Percentiles rank a stretch among this genome's conserved stretches.
Evolutionary conservation across 306 rosid genomes (phyloP).

Genomic region (Medicago lupulina): DNA sequence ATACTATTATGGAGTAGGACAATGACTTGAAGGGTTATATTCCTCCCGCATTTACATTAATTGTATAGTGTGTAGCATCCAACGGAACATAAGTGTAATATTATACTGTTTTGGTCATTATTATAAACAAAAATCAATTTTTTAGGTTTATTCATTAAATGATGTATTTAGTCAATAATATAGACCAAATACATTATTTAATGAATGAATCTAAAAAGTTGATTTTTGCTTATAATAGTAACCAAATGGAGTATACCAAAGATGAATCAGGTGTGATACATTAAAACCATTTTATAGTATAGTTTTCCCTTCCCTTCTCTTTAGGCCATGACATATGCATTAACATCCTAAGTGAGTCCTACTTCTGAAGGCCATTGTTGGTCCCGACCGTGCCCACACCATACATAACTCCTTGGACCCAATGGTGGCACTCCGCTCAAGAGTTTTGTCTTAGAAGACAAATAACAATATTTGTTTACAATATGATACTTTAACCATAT

Average conservation of each 20-base stretch:
- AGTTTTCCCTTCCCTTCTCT: neutral
- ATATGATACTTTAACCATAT: no score
- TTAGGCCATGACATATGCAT: slow-evolving; percentile 34
- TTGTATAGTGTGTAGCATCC: neutral
- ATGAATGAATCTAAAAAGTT: no score
- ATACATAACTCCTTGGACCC: slow-evolving; percentile 21
- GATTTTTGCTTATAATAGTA: no score
- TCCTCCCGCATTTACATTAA: neutral
- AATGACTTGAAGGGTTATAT: neutral
- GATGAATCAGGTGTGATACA: no score
- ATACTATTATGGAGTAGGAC: neutral
- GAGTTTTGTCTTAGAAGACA: slow-evolving; percentile 4
- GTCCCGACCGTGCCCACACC: slow-evolving; percentile 33
- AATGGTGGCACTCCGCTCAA: slow-evolving; percentile 41
- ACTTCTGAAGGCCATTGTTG: slow-evolving; percentile 8
- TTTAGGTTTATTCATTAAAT: no score
- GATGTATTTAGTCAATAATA: no score
- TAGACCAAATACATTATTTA: no score
- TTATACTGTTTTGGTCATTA: no score
- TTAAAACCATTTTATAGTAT: slow-evolving; percentile 7
- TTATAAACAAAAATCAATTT: no score
- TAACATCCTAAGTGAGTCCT: slow-evolving; percentile 31
- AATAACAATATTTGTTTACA: neutral
- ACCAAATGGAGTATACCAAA: no score
- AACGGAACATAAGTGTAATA: neutral